Base-by-base conservation (phyloP, 805 yeast species). In the Saccharomycopsis guyanensis region DNA sequence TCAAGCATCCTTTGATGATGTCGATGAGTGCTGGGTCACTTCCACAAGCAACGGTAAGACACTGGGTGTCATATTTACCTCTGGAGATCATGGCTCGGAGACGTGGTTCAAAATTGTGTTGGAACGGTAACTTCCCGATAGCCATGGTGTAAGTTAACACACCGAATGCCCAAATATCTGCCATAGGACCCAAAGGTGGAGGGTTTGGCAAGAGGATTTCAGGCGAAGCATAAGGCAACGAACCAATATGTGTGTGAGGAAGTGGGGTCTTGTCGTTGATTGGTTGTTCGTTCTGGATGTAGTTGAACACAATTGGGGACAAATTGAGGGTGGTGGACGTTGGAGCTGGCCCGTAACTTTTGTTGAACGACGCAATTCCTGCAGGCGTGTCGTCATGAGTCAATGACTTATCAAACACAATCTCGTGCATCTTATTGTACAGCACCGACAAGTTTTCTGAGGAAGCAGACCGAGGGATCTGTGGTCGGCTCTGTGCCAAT, bases 121-220 rank as follows among this genome's bases (percentile, higher is more conserved):
- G 79, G 65, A 89, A 89, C 1, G 96, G 96, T 42, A 89, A 62
- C 52, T 72, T 75, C 0, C 94, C 89, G 20, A 78, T 73, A 24
- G 80, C 63, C 76, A 87, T 73, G 1, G 94, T 79, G 61, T 76
- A 88, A 3, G 82, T 55, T 52, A 84, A 65, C 0, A 88, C 85
- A 3, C 97, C 97, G 38, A 85, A 70, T 0, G 96, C 95, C 97
- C 97, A 89, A 3, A 86, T 72, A 63, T 89, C 97, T 1, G 89
- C 81, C 34, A 76, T 66, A 2, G 85, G 80, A 2, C 82, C 82
- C 57, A 56, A 63, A 46, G 50, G 80, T 67, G 57, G 79, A 66
- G 87, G 85, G 38, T 70, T 69, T 1, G 84, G 81, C 35, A 88
- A 64, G 15, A 87, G 68, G 35, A 51, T 51, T 59, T 89, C 96